Percentiles rank a stretch among this genome's conserved stretches.
Evolutionary conservation across 306 rosid species (phyloP).

Genomic region (Prunus salicina): DNA sequence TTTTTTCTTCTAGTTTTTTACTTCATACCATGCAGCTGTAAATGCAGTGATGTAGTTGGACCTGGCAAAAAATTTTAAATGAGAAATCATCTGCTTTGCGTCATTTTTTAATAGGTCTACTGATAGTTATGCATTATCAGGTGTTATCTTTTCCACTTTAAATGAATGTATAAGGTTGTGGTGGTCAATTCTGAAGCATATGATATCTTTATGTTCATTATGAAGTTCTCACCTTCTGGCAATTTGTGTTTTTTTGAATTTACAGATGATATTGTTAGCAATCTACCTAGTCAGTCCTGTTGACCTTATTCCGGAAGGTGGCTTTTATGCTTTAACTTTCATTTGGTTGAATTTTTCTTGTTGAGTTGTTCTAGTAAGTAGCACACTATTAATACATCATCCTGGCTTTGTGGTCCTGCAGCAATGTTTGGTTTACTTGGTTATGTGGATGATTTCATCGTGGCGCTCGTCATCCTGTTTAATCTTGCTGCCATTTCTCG

Average conservation of each 20-base stretch:
- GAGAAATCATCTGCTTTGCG: no score
- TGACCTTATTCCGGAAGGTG: constrained; percentile 98
- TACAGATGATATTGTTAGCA: constrained; percentile 59
- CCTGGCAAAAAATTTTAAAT: neutral
- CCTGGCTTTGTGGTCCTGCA: constrained; percentile 28
- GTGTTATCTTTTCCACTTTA: neutral
- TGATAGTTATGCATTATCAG: neutral
- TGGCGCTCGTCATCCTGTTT: constrained; percentile 66
- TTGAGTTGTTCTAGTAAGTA: neutral
- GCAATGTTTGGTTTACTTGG: constrained; percentile 81
- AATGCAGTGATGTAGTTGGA: constrained; percentile 5
- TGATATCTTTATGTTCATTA: neutral
- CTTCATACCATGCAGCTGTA: neutral
- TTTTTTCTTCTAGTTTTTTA: neutral
- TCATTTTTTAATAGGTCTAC: neutral
- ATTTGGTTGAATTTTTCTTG: constrained; percentile 1
- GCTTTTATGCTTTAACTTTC: constrained; percentile 1
- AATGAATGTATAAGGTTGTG: neutral
- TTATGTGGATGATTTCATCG: constrained; percentile 68
- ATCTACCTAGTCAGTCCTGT: constrained; percentile 74
- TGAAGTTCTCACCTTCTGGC: neutral
- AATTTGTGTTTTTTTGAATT: neutral
- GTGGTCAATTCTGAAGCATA: neutral
- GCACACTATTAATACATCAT: neutral
- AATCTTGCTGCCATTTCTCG: constrained; percentile 77